A percentile compares a stretch with the other conserved stretches of the same genome.
phyloP scores from a whole-genome alignment of 306 rosid species.

The Argentina anserina region DNA sequence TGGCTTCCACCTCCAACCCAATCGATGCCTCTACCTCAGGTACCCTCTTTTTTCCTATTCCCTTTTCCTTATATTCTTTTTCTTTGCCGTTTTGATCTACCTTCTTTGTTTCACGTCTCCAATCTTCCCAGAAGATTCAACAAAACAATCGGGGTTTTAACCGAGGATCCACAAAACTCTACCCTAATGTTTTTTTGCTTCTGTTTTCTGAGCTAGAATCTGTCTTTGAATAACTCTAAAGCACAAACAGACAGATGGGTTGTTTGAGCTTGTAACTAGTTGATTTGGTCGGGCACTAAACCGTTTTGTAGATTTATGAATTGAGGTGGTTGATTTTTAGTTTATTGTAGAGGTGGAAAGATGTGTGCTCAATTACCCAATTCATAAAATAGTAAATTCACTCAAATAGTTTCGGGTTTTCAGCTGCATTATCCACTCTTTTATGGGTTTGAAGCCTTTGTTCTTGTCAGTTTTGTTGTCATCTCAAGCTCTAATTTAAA shows the following conservation, averaged over 20 bases:
- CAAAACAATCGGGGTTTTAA: background rate
- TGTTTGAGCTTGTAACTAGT: background rate
- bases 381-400: background rate
- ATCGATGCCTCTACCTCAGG: constrained; percentile 28
- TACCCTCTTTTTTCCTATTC: background rate
- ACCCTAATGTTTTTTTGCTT: background rate
- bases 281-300: background rate
- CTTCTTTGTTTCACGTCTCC: background rate
- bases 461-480: background rate
- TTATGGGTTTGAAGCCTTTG: constrained; percentile 11
- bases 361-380: background rate
- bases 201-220: background rate
- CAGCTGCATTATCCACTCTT: background rate
- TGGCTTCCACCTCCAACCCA: constrained; percentile 17
- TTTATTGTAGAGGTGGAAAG: background rate
- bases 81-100: background rate
- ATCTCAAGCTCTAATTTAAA: background rate
- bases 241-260: background rate
- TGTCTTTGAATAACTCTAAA: background rate
- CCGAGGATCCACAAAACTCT: background rate
- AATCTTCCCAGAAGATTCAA: background rate
- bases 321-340: background rate
- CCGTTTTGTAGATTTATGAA: background rate
- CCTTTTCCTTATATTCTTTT: background rate
- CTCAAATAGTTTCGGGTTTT: background rate